Base-by-base conservation (phyloP, 2,329 filamentous ascomycete genomes). In the Macrophomina phaseolina region DNA sequence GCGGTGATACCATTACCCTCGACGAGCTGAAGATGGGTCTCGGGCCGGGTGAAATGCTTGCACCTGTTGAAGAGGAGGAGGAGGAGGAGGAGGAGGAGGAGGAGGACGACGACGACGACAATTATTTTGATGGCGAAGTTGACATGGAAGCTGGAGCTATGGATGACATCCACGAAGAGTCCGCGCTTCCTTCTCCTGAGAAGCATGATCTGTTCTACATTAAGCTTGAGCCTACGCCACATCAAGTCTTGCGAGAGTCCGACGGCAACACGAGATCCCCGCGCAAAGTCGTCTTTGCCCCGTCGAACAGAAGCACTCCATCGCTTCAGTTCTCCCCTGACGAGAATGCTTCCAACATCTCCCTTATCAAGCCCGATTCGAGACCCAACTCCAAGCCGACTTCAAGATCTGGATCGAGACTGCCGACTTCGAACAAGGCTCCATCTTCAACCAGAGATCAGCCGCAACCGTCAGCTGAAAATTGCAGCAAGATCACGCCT, bases 1-100 rank as follows among this genome's bases (percentile, higher is more conserved):
- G 86, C 70, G 90, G 90, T 5, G 86, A 89, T 68, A 87, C 90
- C 0, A 87, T 94, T 70, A 89, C 91, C 72, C 76, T 85, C 18
- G 82, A 84, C 16, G 84, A 84, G 69, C 74, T 85, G 46, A 89
- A 88, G 75, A 87, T 89, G 83, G 90, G 91, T 1, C 74, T 84
- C 45, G 80, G 80, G 0, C 78, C 93, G 46, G 85, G 87, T 5
- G 81, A 90, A 18, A 73, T 80, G 58, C 68, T 82, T 67, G 69
- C 76, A 53, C 68, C 74, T 58, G 67, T 76, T 67, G 58, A 71
- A 46, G 71, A 69, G n/a, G 74, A 74, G 40, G 73, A 74, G 6
- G 71, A 73, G 1, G 76, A 76, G 3, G 70, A 74, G 9, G 67
- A 28, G 52, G 18, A 18, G 18, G 18, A 69, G n/a, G 74, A 74